Evolutionary conservation across 2,329 filamentous ascomycete species (phyloP).

Genomic region (Spiromastix sp.): DNA sequence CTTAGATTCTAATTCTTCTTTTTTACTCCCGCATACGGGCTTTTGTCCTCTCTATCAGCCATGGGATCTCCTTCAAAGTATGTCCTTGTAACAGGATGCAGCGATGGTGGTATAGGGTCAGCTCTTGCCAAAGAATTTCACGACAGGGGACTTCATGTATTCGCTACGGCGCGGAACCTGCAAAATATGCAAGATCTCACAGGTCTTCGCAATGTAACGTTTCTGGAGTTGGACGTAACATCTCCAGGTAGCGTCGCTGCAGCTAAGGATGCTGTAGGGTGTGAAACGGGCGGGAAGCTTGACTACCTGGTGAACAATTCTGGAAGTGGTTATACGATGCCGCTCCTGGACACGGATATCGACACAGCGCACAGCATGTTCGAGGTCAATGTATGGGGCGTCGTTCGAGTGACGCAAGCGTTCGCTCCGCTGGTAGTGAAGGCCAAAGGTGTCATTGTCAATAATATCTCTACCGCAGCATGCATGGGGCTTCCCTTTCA

Average conservation of each 20-base stretch:
- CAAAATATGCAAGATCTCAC: too few relatives aligned
- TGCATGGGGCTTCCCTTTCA: too few relatives aligned
- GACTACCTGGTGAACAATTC: slow-evolving; percentile 37
- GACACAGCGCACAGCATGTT: slow-evolving; percentile 25
- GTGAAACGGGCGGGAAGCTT: slow-evolving; percentile 23
- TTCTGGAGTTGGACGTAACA: slow-evolving; percentile 24
- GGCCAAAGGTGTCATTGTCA: slow-evolving; percentile 15
- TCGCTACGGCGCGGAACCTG: too few relatives aligned
- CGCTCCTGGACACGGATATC: slow-evolving; percentile 28
- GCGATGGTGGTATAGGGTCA: too few relatives aligned
- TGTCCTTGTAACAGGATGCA: too few relatives aligned
- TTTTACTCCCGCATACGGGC: too few relatives aligned
- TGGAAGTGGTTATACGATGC: slow-evolving; percentile 24
- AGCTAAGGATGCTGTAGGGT: slow-evolving; percentile 15
- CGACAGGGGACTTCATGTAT: too few relatives aligned
- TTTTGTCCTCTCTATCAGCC: too few relatives aligned
- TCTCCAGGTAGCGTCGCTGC: slow-evolving; percentile 20
- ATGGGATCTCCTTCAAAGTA: too few relatives aligned
- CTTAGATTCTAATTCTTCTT: too few relatives aligned
- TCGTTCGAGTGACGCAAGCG: slow-evolving; percentile 25
- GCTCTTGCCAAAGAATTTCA: too few relatives aligned
- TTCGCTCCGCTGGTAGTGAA: slow-evolving; percentile 23
- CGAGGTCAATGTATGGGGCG: slow-evolving; percentile 34
- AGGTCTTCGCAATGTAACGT: slow-evolving; percentile 17
- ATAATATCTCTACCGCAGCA: too few relatives aligned